Conservation (phyloP, 805 yeast genomes). For the Ogataea nitratoaversa region DNA sequence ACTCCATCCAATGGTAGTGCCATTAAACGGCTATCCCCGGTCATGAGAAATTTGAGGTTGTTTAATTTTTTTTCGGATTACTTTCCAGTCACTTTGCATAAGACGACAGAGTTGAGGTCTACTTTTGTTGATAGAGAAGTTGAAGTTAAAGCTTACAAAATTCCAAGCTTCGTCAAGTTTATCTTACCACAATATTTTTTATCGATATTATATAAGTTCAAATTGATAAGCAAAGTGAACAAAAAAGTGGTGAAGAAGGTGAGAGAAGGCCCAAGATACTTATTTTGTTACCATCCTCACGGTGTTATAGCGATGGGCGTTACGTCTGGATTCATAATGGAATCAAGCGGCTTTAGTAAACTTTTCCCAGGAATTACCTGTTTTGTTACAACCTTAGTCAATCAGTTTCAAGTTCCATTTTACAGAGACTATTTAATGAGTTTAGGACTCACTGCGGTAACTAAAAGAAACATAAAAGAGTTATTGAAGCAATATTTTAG, state of each 20-base stretch:
- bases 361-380: slow-evolving; percentile 81
- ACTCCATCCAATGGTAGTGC: slow-evolving; percentile 76
- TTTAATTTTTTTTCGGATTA: slow-evolving; percentile 75
- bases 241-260: slow-evolving; percentile 22
- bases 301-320: slow-evolving; percentile 93
- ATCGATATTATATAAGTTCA: background rate
- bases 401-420: slow-evolving; percentile 80
- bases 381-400: slow-evolving; percentile 73
- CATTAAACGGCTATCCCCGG: slow-evolving; percentile 48
- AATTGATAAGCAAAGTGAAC: slow-evolving; percentile 1
- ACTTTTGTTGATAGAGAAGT: slow-evolving; percentile 42
- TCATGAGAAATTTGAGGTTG: slow-evolving; percentile 50
- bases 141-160: slow-evolving; percentile 4
- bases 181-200: slow-evolving; percentile 7
- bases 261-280: slow-evolving; percentile 66
- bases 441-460: slow-evolving; percentile 81
- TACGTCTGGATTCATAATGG: slow-evolving; percentile 78
- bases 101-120: slow-evolving; percentile 67
- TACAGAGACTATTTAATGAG: slow-evolving; percentile 81
- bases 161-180: slow-evolving; percentile 1
- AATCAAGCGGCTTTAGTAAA: slow-evolving; percentile 65
- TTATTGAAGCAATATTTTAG: slow-evolving; percentile 64
- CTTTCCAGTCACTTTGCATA: slow-evolving; percentile 74
- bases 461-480: slow-evolving; percentile 63
- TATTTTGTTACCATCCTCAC: slow-evolving; percentile 94